A percentile compares a stretch with the other conserved stretches of the same genome.
Evolutionary conservation across 1,139 yeast genomes (phyloP).

Genomic region (Suhomyces maxii): DNA sequence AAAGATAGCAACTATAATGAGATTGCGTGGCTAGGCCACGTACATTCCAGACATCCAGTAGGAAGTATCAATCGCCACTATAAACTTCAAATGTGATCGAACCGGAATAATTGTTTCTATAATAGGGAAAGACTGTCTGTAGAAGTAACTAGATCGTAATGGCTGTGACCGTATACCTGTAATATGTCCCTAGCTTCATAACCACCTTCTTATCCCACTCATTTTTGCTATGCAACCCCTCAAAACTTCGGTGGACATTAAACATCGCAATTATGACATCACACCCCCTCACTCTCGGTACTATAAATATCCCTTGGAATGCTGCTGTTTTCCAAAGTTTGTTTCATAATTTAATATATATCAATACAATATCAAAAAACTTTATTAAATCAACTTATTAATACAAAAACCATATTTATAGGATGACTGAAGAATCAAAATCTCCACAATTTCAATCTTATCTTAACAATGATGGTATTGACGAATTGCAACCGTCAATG

Average conservation of each 20-base stretch:
- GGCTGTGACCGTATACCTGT: too few species aligned
- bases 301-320: slow-evolving; percentile 7
- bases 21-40: not conserved
- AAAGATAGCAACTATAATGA: not conserved
- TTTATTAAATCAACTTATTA: not conserved
- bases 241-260: not conserved
- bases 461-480: slow-evolving; percentile 71
- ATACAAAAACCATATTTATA: too few species aligned
- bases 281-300: slow-evolving; percentile 5
- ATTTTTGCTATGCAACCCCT: not conserved
- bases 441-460: slow-evolving; percentile 44
- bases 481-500: slow-evolving; percentile 58
- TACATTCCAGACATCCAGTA: not conserved
- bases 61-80: not conserved
- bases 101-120: too few species aligned
- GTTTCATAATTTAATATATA: not conserved
- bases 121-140: too few species aligned
- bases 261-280: slow-evolving; percentile 10
- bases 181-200: not conserved
- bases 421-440: slow-evolving; percentile 11
- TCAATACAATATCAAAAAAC: not conserved
- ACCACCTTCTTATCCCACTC: not conserved
- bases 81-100: too few species aligned
- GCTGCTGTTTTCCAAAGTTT: not conserved
- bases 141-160: too few species aligned